These are phyloP conservation scores for Rhododendron ovatum DNA, from an alignment of 148 eudicot genomes.

Conservation along the genomic window DNA sequence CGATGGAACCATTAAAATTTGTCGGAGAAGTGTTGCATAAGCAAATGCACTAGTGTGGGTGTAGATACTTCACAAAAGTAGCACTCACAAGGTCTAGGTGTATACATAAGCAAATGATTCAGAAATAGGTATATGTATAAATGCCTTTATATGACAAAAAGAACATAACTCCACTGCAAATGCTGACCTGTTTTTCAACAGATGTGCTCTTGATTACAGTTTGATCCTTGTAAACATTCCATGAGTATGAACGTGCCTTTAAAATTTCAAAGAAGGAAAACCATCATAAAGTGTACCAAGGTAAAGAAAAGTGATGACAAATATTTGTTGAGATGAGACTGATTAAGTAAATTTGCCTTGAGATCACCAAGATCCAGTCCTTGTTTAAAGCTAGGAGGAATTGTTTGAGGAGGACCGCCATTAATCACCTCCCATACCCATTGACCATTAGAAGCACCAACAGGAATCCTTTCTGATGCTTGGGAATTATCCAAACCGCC, in stretches of 20 bases:
- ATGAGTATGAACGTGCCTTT: constrained; percentile 60
- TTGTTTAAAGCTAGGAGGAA: constrained; percentile 80
- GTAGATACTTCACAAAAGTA: neutral
- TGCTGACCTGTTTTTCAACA: constrained; percentile 52
- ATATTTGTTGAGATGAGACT: neutral
- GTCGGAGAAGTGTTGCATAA: neutral
- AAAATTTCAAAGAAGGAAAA: constrained; percentile 20
- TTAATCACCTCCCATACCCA: constrained; percentile 78
- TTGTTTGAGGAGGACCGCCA: constrained; percentile 61
- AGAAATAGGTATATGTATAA: neutral
- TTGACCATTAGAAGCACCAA: constrained; percentile 79
- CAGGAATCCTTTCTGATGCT: constrained; percentile 64
- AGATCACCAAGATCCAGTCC: constrained; percentile 83
- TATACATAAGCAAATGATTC: neutral
- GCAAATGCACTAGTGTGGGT: neutral
- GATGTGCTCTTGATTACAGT: constrained; percentile 25
- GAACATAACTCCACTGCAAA: constrained; percentile 6
- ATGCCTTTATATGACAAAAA: neutral
- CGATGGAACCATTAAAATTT: neutral
- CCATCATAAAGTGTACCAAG: neutral
- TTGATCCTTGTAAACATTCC: constrained; percentile 53
- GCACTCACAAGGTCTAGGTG: neutral
- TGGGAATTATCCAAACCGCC: constrained; percentile 84
- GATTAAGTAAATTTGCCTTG: constrained; percentile 39
- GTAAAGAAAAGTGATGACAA: neutral